Evolutionary conservation across 2,329 filamentous ascomycete genomes (phyloP).

Genomic region (Aphanoascus verrucosus): DNA sequence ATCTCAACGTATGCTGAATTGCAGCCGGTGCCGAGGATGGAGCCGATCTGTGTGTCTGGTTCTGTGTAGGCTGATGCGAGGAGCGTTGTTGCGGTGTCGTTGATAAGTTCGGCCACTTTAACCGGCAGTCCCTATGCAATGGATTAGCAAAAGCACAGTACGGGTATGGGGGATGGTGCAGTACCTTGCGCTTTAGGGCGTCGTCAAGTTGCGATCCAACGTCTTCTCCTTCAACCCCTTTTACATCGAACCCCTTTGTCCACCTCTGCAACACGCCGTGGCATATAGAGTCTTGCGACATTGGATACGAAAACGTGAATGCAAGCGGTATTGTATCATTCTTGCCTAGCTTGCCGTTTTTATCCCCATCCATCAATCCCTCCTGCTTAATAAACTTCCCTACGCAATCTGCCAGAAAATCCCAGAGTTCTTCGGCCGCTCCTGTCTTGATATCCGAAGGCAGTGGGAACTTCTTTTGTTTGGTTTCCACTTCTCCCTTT

Average conservation of each 20-base stretch:
- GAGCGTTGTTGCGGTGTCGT: constrained; percentile 93
- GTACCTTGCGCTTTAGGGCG: constrained; percentile 58
- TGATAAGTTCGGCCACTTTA: constrained; percentile 85
- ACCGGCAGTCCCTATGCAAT: constrained; percentile 61
- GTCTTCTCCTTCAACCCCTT: constrained; percentile 79
- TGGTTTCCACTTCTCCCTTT: constrained; percentile 84
- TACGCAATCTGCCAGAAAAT: constrained; percentile 86
- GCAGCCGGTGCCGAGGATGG: constrained; percentile 96
- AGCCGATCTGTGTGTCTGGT: constrained; percentile 80
- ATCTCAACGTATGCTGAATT: constrained; percentile 98
- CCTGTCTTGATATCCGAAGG: constrained; percentile 85
- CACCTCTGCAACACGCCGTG: constrained; percentile 86
- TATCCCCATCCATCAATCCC: constrained; percentile 40
- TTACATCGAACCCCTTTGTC: constrained; percentile 96
- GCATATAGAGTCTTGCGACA: constrained; percentile 88
- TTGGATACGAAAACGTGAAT: constrained; percentile 94
- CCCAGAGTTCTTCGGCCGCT: constrained; percentile 76
- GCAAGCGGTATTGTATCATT: constrained; percentile 56
- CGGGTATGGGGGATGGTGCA: constrained; percentile 12
- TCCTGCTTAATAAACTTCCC: constrained; percentile 82
- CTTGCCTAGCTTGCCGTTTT: constrained; percentile 44
- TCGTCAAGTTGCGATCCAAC: constrained; percentile 80
- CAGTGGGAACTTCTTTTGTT: constrained; percentile 91
- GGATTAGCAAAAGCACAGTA: constrained; percentile 11
- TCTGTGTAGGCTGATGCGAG: constrained; percentile 96